Conservation (phyloP, 805 yeast species). For the Wickerhamiella slavikovae region DNA sequence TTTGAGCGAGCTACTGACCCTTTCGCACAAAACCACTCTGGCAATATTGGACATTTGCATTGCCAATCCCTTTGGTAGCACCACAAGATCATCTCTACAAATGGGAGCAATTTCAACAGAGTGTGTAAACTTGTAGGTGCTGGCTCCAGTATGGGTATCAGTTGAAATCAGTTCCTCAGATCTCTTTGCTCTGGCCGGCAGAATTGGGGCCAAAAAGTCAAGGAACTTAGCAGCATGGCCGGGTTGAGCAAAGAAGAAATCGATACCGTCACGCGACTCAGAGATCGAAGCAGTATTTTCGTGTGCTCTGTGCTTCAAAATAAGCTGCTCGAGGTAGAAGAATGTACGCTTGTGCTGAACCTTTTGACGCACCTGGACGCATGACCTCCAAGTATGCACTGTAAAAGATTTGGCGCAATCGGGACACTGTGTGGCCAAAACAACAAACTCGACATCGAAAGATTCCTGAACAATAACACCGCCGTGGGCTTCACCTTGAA, state of each 20-base stretch:
- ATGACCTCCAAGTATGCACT: conserved; percentile 94
- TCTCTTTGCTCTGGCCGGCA: conserved; percentile 62
- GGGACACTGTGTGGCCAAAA: conserved; percentile 90
- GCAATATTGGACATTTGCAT: conserved; percentile 60
- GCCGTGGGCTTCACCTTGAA: conserved; percentile 78
- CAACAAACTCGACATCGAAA: conserved; percentile 85
- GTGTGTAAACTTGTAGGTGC: conserved; percentile 74
- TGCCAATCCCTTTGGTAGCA: conserved; percentile 69
- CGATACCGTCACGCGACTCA: conserved; percentile 85
- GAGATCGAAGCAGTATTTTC: conserved; percentile 82
- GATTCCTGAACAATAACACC: conserved; percentile 86
- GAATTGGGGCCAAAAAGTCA: conserved; percentile 69
- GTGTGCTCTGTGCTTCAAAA: conserved; percentile 81
- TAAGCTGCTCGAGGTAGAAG: conserved; percentile 84
- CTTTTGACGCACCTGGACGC: conserved; percentile 93
- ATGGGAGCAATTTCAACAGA: conserved; percentile 91
- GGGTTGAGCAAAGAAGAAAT: conserved; percentile 72
- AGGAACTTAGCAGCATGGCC: conserved; percentile 89
- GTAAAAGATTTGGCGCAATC: conserved; percentile 97
- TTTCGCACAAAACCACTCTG: conserved; percentile 64
- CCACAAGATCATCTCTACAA: conserved; percentile 90
- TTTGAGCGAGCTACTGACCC: conserved; percentile 57
- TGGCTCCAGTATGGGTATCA: conserved; percentile 79
- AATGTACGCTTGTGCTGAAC: conserved; percentile 94
- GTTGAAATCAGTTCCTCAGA: conserved; percentile 82